phyloP scores from a whole-genome alignment of 2,329 filamentous ascomycete species.

The Aspergillus viridinutans region DNA sequence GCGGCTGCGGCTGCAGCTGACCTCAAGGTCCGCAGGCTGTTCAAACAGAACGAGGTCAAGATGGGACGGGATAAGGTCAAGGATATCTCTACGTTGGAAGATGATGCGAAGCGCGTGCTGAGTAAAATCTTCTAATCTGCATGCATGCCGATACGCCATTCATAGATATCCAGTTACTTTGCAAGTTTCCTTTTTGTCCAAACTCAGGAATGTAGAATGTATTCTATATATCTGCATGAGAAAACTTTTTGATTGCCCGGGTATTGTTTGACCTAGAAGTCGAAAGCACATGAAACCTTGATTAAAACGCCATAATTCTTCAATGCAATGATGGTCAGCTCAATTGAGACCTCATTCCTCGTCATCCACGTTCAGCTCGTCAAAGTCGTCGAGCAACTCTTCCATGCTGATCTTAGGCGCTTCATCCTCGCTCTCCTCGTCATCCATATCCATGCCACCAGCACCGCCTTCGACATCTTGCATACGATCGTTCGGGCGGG shows the following conservation, averaged over 20 bases:
- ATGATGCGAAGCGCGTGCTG: constrained; percentile 42
- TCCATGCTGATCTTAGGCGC: constrained; percentile 71
- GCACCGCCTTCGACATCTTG: constrained; percentile 27
- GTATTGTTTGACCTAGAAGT: not conserved
- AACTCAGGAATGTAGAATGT: not conserved
- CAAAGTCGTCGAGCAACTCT: constrained; percentile 85
- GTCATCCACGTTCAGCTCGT: constrained; percentile 73
- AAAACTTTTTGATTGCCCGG: not conserved
- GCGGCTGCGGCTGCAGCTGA: constrained; percentile 10
- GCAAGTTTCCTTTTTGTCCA: not conserved
- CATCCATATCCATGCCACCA: constrained; percentile 54
- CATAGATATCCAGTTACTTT: not conserved
- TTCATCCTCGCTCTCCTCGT: constrained; percentile 60
- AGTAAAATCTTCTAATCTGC: constrained; percentile 43
- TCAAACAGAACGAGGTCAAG: constrained; percentile 42
- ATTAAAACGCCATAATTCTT: not conserved
- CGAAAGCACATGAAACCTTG: not conserved
- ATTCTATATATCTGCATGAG: not conserved
- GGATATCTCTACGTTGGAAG: constrained; percentile 25
- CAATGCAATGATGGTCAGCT: not conserved
- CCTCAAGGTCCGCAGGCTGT: constrained; percentile 30
- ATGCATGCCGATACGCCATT: not conserved
- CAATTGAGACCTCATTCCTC: constrained; percentile 16
- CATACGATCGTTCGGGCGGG: constrained; percentile 33
- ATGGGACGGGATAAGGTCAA: constrained; percentile 20